Conservation (phyloP, 2,329 filamentous ascomycete species). For the Metarhizium robertsii region DNA sequence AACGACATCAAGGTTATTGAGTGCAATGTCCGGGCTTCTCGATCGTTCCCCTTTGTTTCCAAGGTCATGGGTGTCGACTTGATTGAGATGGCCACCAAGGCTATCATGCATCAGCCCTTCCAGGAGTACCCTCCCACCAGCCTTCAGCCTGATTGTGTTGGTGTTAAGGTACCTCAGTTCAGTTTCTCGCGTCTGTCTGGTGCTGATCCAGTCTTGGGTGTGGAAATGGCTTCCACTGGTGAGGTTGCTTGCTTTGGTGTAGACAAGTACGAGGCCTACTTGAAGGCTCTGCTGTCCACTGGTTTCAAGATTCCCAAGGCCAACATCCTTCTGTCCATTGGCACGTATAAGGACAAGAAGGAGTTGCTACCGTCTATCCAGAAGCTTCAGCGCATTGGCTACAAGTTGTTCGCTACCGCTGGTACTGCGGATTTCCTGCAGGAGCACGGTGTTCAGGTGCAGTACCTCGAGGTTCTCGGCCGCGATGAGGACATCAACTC, state of each 20-base stretch:
- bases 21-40: constrained; percentile 92
- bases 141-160: constrained; percentile 74
- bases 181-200: constrained; percentile 96
- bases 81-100: constrained; percentile 97
- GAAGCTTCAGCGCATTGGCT: constrained; percentile 84
- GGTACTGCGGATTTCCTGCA: constrained; percentile 95
- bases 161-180: constrained; percentile 97
- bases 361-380: constrained; percentile 91
- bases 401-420: constrained; percentile 90
- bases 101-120: constrained; percentile 80
- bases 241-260: constrained; percentile 94
- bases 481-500: constrained; percentile 79
- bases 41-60: constrained; percentile 96
- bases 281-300: constrained; percentile 91
- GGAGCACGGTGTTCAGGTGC: constrained; percentile 83
- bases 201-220: constrained; percentile 90
- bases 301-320: constrained; percentile 94
- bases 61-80: constrained; percentile 98
- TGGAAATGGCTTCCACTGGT: constrained; percentile 98
- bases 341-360: constrained; percentile 94
- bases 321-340: constrained; percentile 91
- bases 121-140: constrained; percentile 70
- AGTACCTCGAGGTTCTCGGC: constrained; percentile 83
- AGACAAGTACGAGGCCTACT: constrained; percentile 95
- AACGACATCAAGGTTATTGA: constrained; percentile 99